Evolutionary conservation across 805 yeast species (phyloP).

Genomic region (Babjeviella inositovora): DNA sequence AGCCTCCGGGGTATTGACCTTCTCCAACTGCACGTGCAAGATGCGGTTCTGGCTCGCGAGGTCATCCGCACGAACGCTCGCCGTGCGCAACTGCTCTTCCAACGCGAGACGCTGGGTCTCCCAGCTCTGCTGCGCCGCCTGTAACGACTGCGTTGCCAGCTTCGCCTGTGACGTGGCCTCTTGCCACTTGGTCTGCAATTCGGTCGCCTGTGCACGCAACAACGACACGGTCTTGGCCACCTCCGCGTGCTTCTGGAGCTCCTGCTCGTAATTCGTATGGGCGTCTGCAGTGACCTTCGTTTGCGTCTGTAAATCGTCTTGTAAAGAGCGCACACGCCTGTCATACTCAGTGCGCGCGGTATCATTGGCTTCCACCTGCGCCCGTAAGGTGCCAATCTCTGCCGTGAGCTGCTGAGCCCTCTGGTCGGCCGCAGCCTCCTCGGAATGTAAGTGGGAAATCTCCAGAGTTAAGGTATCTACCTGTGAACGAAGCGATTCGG

Average conservation of each 20-base stretch:
- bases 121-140: conserved; percentile 24
- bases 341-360: conserved; percentile 11
- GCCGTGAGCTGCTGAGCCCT: conserved; percentile 2
- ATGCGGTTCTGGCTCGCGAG: conserved; percentile 53
- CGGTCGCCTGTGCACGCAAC: conserved; percentile 7
- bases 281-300: conserved; percentile 25
- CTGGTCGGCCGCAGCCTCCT: not conserved
- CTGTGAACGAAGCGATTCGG: too few species aligned
- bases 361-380: conserved; percentile 8
- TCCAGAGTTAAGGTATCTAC: too few species aligned
- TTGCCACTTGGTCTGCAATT: conserved; percentile 10
- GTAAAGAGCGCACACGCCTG: conserved; percentile 10
- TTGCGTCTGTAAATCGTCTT: conserved; percentile 24
- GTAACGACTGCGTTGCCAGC: conserved; percentile 8
- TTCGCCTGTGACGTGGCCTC: conserved; percentile 11
- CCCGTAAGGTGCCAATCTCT: conserved; percentile 4
- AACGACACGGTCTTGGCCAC: conserved; percentile 15
- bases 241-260: conserved; percentile 37
- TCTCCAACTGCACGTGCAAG: conserved; percentile 52
- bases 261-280: conserved; percentile 38
- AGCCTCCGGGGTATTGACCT: too few species aligned
- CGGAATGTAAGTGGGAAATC: not conserved
- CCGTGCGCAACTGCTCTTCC: conserved; percentile 30
- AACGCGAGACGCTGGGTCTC: conserved; percentile 19
- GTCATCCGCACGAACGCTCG: conserved; percentile 31